phyloP scores from a whole-genome alignment of 1,284 basidiomycete species.

The Coniophora puteana region DNA sequence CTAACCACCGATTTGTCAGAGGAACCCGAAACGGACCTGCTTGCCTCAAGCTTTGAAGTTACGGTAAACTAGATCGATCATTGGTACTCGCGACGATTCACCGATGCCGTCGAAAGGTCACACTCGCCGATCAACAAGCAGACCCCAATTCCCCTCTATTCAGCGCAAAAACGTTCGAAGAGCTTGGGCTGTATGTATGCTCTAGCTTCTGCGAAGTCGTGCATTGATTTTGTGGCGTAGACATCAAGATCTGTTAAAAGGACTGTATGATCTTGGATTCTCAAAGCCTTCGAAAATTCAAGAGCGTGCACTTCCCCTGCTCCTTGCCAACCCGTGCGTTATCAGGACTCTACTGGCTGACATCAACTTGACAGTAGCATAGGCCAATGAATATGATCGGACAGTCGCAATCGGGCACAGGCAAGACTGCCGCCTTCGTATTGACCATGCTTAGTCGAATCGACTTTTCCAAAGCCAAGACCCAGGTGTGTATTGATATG shows the following conservation, averaged over 20 bases:
- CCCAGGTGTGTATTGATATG: conserved; percentile 61
- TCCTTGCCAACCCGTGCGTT: conserved; percentile 86
- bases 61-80: conserved; percentile 40
- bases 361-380: conserved; percentile 8
- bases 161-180: conserved; percentile 93
- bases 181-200: conserved; percentile 79
- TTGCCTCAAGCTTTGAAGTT: conserved; percentile 74
- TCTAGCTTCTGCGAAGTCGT: conserved; percentile 6
- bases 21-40: conserved; percentile 47
- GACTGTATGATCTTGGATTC: conserved; percentile 96
- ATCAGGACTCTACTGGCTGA: background rate
- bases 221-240: conserved; percentile 36
- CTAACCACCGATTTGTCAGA: conserved; percentile 6
- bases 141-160: conserved; percentile 95
- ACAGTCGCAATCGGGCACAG: conserved; percentile 98
- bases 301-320: conserved; percentile 91
- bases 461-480: conserved; percentile 79
- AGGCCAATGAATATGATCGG: conserved; percentile 98
- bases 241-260: conserved; percentile 88
- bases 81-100: conserved; percentile 8
- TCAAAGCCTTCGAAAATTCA: conserved; percentile 99
- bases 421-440: conserved; percentile 98
- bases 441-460: conserved; percentile 96
- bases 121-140: conserved; percentile 94
- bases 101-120: conserved; percentile 61